These are phyloP conservation scores for Phyllosticta capitalensis DNA, from an alignment of 2,329 filamentous ascomycete species.

Conservation along the genomic window DNA sequence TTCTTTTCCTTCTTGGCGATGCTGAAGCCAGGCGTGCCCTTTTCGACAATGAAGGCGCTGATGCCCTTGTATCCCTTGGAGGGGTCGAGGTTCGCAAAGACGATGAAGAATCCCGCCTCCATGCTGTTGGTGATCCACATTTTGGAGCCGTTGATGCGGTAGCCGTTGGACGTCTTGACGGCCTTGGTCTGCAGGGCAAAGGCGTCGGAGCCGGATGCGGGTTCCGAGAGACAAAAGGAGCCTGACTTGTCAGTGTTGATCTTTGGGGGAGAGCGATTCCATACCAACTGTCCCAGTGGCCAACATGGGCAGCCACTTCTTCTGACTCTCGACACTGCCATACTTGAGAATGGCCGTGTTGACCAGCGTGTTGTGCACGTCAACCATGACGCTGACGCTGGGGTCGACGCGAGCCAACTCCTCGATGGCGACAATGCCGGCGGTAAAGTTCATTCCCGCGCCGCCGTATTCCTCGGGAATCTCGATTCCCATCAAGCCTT, in stretches of 20 bases:
- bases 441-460: conserved; percentile 97
- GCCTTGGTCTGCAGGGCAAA: conserved; percentile 92
- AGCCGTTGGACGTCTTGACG: conserved; percentile 70
- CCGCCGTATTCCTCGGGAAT: conserved; percentile 96
- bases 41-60: conserved; percentile 90
- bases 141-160: conserved; percentile 82
- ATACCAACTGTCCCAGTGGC: conserved; percentile 74
- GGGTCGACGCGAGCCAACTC: conserved; percentile 91
- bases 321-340: conserved; percentile 66
- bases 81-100: conserved; percentile 91
- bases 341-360: conserved; percentile 88
- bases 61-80: conserved; percentile 95
- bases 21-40: conserved; percentile 76
- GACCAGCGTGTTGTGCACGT: conserved; percentile 97
- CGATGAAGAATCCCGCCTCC: conserved; percentile 91
- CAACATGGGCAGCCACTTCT: conserved; percentile 79
- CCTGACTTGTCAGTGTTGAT: conserved; percentile 28
- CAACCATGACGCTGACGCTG: conserved; percentile 86
- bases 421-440: conserved; percentile 93
- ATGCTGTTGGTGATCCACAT: conserved; percentile 99
- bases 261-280: conserved; percentile 9
- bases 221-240: conserved; percentile 88
- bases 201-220: conserved; percentile 85
- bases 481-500: conserved; percentile 94
- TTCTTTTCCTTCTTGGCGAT: conserved; percentile 99